Evolutionary conservation across 2,329 filamentous ascomycete genomes (phyloP), one percentile per base, ranked within the genome.

Genomic region (Chaetomiaceae sp.): DNA sequence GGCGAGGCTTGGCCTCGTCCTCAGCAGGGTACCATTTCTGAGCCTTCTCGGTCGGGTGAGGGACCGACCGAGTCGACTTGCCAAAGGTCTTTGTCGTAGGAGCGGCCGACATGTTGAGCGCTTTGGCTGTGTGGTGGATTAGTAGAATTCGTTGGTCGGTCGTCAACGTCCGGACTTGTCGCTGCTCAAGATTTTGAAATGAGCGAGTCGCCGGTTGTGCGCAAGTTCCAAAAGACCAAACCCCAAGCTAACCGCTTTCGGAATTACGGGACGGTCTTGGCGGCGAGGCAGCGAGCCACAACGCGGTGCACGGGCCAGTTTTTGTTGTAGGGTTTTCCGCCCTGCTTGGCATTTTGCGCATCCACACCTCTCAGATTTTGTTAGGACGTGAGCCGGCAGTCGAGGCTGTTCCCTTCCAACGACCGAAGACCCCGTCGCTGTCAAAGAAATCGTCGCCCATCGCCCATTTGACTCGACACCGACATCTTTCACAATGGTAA

Each of bases 1-100:
- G 92, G 85, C 91, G 95, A 71, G 85, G 83, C 78, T 87, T 80
- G 74, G 83, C 74, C 73, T 92, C 88, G 78, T 96, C 92, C 77
- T 95, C 88, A 73, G 90, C 89, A 76, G 91, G 89, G 82, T 99
- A 99, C 90, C 92, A 99, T 83, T 96, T 97, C 83, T 89, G 85
- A 71, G 92, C 92, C 89, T 95, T 95, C 78, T 96, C 85, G 73
- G 82, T 81, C 77, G 82, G 76, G 77, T 88, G 84, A 76, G 89
- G 91, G 76, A 96, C 87, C 77, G 87, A 83, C 81, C 92, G 87
- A 81, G 89, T 88, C 79, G 89, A 89, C 85, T 94, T 94, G 81
- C 91, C 91, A 84, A 96, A 96, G 83, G 88, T 92, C 89, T 96
- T 95, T 72, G 86, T 89, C 79, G 83, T 89, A 79, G 83, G 80